Evolutionary conservation across 2,329 filamentous ascomycete species (phyloP).

Genomic region (Didymella sp.): DNA sequence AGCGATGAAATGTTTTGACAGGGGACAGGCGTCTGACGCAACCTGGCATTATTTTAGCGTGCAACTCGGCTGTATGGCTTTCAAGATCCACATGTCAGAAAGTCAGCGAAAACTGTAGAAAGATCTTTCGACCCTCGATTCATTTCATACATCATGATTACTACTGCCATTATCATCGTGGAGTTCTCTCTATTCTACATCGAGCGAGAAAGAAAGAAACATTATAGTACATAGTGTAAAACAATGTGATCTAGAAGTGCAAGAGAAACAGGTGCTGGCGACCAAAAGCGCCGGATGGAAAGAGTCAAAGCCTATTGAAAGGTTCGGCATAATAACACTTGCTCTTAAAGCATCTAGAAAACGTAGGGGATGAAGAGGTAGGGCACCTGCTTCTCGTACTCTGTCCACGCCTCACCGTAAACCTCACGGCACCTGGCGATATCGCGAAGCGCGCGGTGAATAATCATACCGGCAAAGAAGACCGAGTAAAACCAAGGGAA

Average conservation of each 20-base stretch:
- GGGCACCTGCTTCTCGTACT: conserved; percentile 81
- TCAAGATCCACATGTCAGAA: conserved; percentile 11
- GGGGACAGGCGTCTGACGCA: conserved; percentile 13
- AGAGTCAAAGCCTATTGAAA: conserved; percentile 2
- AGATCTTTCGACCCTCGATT: neutral
- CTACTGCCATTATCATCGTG: conserved; percentile 28
- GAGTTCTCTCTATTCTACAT: conserved; percentile 11
- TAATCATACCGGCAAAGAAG: conserved; percentile 82
- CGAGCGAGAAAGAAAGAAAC: conserved; percentile 7
- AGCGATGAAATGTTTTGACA: conserved; percentile 15
- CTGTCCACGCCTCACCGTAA: conserved; percentile 81
- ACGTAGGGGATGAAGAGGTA: conserved; percentile 78
- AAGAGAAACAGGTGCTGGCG: conserved; percentile 8
- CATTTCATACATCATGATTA: conserved; percentile 22
- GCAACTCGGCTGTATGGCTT: conserved; percentile 1
- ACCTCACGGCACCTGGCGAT: conserved; percentile 76
- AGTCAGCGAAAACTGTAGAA: neutral
- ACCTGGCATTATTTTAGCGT: conserved; percentile 20
- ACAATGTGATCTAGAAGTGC: conserved; percentile 6
- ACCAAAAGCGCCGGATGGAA: conserved; percentile 5
- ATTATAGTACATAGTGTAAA: conserved; percentile 26
- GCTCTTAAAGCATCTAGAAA: conserved; percentile 13
- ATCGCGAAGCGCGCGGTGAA: conserved; percentile 77
- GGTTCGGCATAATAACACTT: neutral
- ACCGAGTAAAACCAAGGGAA: conserved; percentile 90